A percentile compares a stretch with the other conserved stretches of the same genome.
Conservation (phyloP, 306 rosid species). For the Carpinus viminea region DNA sequence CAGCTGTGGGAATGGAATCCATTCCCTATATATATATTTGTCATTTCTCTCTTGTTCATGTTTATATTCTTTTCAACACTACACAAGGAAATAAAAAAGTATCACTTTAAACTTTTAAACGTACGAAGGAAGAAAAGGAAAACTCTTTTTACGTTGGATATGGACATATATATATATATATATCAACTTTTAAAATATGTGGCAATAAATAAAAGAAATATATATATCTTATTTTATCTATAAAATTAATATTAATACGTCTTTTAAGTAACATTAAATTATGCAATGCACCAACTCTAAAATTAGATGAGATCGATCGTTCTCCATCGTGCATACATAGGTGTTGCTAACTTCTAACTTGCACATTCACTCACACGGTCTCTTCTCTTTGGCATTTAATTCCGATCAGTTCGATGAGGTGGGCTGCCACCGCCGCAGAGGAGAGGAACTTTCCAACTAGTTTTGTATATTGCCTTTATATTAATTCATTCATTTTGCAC, state of each 20-base stretch:
- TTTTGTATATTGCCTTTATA: not conserved
- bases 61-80: not conserved
- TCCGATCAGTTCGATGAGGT: not conserved
- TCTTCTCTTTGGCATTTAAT: not conserved
- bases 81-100: not conserved
- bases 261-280: no score
- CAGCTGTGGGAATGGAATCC: not conserved
- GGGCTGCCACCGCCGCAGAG: not conserved
- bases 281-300: no score
- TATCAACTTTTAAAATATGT: no score
- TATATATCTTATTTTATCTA: no score
- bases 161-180: not conserved
- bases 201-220: no score
- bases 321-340: no score
- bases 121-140: not conserved
- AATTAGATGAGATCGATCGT: no score
- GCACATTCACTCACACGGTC: not conserved
- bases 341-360: no score
- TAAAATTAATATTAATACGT: no score
- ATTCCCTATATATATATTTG: not conserved
- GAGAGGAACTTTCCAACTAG: not conserved
- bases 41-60: not conserved
- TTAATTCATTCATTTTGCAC: not conserved
- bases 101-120: not conserved
- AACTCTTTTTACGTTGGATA: not conserved